These are phyloP conservation scores for Fraxinus quadrangulata DNA, from an alignment of 257 asterid species.

Conservation along the genomic window DNA sequence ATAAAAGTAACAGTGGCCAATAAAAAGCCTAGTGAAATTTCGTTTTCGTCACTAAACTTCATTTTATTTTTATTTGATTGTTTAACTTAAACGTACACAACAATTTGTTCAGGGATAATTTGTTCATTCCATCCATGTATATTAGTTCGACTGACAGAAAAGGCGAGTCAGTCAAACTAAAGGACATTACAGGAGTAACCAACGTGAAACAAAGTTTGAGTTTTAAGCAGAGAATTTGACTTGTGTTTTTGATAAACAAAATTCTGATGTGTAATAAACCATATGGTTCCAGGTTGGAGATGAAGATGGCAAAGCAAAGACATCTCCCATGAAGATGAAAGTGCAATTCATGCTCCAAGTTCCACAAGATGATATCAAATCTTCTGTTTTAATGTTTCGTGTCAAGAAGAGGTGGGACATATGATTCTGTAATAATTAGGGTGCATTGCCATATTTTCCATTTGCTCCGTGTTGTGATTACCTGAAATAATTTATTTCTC, in stretches of 20 bases:
- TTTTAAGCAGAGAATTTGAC: too few relatives aligned
- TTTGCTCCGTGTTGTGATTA: neutral
- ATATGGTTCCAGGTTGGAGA: conserved; percentile 65
- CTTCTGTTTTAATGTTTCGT: conserved; percentile 79
- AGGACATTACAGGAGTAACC: too few relatives aligned
- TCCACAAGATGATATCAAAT: conserved; percentile 76
- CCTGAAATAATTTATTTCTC: neutral
- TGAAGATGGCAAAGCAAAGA: conserved; percentile 74
- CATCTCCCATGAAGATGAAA: conserved; percentile 91
- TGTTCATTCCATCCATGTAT: too few relatives aligned
- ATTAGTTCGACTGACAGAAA: too few relatives aligned
- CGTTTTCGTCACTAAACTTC: too few relatives aligned
- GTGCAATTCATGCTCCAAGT: conserved; percentile 94
- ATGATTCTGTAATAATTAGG: conserved; percentile 27
- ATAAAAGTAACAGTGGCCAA: too few relatives aligned
- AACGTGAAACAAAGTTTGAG: too few relatives aligned
- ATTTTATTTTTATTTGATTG: too few relatives aligned
- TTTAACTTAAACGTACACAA: too few relatives aligned
- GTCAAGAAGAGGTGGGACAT: conserved; percentile 96
- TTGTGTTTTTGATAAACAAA: neutral
- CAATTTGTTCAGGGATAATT: too few relatives aligned
- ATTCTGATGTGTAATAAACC: neutral
- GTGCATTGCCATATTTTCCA: neutral
- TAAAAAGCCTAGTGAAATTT: too few relatives aligned
- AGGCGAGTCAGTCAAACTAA: too few relatives aligned